Conservation (phyloP, 2,329 filamentous ascomycete genomes). For the Monilinia polystroma region DNA sequence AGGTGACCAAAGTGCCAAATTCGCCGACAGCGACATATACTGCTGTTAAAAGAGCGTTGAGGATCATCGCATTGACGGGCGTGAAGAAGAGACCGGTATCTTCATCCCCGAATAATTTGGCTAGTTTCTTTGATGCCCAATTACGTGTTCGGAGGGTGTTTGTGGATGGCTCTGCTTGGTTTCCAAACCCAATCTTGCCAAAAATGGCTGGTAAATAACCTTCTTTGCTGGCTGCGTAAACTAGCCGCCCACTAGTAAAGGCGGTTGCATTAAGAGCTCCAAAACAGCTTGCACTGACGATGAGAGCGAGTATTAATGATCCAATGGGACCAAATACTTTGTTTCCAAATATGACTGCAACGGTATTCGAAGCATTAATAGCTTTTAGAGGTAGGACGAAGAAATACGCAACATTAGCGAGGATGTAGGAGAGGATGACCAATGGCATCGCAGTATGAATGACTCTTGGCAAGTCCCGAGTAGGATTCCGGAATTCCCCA, state of each 20-base stretch:
- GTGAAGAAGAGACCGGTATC: conserved; percentile 85
- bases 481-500: conserved; percentile 91
- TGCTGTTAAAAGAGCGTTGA: conserved; percentile 73
- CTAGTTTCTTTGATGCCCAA: conserved; percentile 59
- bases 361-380: conserved; percentile 86
- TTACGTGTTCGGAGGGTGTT: conserved; percentile 51
- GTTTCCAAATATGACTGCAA: conserved; percentile 90
- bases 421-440: conserved; percentile 84
- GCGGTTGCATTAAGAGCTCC: conserved; percentile 92
- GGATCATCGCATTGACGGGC: conserved; percentile 83
- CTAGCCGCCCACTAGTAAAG: conserved; percentile 87
- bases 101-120: conserved; percentile 69
- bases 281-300: conserved; percentile 89
- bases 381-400: conserved; percentile 79
- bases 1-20: conserved; percentile 88
- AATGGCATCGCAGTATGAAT: conserved; percentile 96
- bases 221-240: conserved; percentile 94
- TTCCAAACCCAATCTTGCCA: conserved; percentile 72
- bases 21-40: conserved; percentile 84
- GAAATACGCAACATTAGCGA: conserved; percentile 93
- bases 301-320: conserved; percentile 78
- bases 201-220: conserved; percentile 86
- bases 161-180: conserved; percentile 43
- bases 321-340: conserved; percentile 86
- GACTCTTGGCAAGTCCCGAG: conserved; percentile 84